A percentile compares a stretch with the other conserved stretches of the same genome.
Evolutionary conservation across 306 rosid species (phyloP).

Genomic region (Bauhinia variegata): DNA sequence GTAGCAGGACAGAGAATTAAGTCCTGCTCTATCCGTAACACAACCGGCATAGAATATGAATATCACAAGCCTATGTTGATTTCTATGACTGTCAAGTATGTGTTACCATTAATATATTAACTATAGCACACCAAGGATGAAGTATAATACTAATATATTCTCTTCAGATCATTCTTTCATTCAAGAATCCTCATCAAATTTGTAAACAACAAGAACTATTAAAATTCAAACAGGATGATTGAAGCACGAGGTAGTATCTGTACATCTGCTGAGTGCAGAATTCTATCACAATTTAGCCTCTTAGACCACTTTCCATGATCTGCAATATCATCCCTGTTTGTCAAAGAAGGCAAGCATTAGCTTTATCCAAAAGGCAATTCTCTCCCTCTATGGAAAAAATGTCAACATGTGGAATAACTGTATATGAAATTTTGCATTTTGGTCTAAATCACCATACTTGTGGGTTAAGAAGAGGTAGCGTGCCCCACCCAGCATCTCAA

Average conservation of each 20-base stretch:
- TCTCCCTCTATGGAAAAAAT: no score
- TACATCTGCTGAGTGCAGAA: slow-evolving; percentile 25
- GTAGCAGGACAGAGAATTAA: no score
- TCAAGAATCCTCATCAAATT: neutral
- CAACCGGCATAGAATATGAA: neutral
- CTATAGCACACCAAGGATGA: neutral
- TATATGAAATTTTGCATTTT: neutral
- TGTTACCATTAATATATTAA: neutral
- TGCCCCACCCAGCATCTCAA: slow-evolving; percentile 29
- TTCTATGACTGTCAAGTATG: neutral
- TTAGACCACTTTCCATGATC: slow-evolving; percentile 28
- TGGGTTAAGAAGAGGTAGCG: slow-evolving; percentile 20
- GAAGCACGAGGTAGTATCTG: neutral
- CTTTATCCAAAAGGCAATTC: neutral
- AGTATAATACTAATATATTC: neutral
- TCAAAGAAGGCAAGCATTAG: neutral
- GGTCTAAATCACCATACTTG: slow-evolving; percentile 3
- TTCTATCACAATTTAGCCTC: slow-evolving; percentile 14
- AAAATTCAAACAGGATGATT: neutral
- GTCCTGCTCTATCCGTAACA: no score
- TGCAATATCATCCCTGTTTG: slow-evolving; percentile 23
- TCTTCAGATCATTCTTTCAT: neutral
- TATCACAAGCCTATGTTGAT: neutral
- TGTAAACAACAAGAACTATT: no score
- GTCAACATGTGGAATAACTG: neutral